Base-by-base conservation (phyloP, 2,329 filamentous ascomycete genomes). In the Fusarium bulbicola region DNA sequence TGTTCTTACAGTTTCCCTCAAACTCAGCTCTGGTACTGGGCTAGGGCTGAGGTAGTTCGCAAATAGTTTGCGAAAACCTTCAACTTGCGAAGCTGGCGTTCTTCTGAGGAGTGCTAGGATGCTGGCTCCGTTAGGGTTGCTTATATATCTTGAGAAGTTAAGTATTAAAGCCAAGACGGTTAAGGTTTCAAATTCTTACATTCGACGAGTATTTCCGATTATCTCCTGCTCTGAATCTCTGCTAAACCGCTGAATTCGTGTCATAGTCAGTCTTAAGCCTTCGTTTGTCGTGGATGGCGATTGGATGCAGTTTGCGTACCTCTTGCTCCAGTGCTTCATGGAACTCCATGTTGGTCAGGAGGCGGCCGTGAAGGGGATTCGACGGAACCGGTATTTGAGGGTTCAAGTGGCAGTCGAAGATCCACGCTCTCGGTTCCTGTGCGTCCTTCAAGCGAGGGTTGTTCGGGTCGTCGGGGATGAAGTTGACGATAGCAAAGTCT, bases 311-410 rank as follows among this genome's bases (percentile, higher is more conserved):
- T 0, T 43, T 43, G 42, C 0, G 0, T 43, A 43, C 42, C 42
- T 43, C 42, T 43, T 43, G 42, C 0, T 24, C 0, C n/a, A 43
- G 15, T 43, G 42, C 42, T 0, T 0, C 15, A 43, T 43, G 42
- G 6, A 43, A 24, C 42, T 43, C 42, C 0, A 18, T 43, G n/a
- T 24, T 43, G 0, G 42, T 43, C 10, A 43, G n/a, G 10, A 43
- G 15, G 10, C 42, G 11, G n/a, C 8, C 42, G 10, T 18, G 42
- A 0, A 43, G 0, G 0, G 42, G n/a, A 0, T 43, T 43, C 0
- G 10, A 5, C 0, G 42, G 15, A 8, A 43, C 15, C 6, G 6
- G 42, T 12, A 43, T 43, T 0, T 43, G n/a, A 24, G 42, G 11
- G 4, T 43, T 24, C 5, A 18, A 24, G 0, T 43, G 42, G 0